A percentile compares a stretch with the other conserved stretches of the same genome.
phyloP scores from a whole-genome alignment of 2,329 filamentous ascomycete species.

The Nothophaeocryptopus gaeumannii region DNA sequence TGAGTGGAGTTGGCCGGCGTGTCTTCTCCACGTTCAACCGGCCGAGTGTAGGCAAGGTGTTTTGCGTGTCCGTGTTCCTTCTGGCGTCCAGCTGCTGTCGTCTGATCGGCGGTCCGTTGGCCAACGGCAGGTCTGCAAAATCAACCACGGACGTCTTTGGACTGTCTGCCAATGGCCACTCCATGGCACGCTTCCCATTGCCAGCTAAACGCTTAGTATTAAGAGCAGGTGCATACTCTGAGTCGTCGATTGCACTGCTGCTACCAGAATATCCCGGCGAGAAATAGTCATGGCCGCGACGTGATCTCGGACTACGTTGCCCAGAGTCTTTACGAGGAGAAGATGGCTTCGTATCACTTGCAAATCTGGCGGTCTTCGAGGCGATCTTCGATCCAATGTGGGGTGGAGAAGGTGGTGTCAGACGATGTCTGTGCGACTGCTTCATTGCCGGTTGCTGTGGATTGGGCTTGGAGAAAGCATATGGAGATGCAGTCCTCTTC shows the following conservation, averaged over 20 bases:
- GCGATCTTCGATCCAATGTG: neutral
- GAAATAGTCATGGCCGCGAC: slow-evolving; percentile 29
- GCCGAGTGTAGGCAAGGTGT: slow-evolving; percentile 23
- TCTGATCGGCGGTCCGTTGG: slow-evolving; percentile 21
- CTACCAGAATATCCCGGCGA: slow-evolving; percentile 11
- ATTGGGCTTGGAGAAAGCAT: slow-evolving; percentile 40
- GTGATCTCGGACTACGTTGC: slow-evolving; percentile 22
- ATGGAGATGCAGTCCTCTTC: slow-evolving; percentile 45
- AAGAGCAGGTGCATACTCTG: slow-evolving; percentile 17
- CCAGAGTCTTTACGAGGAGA: slow-evolving; percentile 28
- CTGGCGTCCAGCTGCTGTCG: slow-evolving; percentile 27
- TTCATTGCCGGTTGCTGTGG: slow-evolving; percentile 24
- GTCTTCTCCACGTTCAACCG: slow-evolving; percentile 25
- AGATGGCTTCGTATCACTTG: slow-evolving; percentile 16
- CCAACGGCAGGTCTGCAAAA: slow-evolving; percentile 20
- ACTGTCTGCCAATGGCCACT: slow-evolving; percentile 10
- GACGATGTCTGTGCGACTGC: slow-evolving; percentile 37
- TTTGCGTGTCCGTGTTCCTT: slow-evolving; percentile 30
- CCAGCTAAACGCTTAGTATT: slow-evolving; percentile 6
- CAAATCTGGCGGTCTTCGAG: slow-evolving; percentile 3
- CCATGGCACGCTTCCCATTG: slow-evolving; percentile 15
- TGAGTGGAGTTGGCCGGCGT: slow-evolving; percentile 27
- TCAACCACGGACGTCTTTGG: slow-evolving; percentile 24
- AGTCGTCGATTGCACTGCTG: slow-evolving; percentile 29
- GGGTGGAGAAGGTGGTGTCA: slow-evolving; percentile 38